phyloP scores from a whole-genome alignment of 495 filamentous ascomycete species.

The Penicillium chermesinum region DNA sequence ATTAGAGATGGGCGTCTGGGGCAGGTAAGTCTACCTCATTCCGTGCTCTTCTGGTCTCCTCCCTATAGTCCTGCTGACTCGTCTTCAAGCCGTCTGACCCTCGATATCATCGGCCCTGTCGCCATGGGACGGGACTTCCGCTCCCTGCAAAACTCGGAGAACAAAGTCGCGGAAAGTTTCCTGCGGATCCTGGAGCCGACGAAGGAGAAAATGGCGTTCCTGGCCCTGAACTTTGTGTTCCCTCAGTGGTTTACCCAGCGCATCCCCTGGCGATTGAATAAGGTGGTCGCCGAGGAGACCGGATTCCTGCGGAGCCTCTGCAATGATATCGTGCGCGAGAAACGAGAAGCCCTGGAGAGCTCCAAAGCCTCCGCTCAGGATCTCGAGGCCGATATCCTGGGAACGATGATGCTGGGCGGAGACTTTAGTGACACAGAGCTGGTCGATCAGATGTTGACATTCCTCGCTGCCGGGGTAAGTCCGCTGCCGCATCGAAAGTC shows the following conservation, averaged over 20 bases:
- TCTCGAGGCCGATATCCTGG: constrained; percentile 67
- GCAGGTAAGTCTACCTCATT: constrained; percentile 31
- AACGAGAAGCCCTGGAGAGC: constrained; percentile 46
- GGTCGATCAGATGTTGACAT: constrained; percentile 53
- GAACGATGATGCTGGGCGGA: constrained; percentile 45
- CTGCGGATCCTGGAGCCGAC: constrained; percentile 47
- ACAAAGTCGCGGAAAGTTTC: constrained; percentile 65
- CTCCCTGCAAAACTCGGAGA: constrained; percentile 59
- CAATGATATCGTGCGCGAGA: constrained; percentile 60
- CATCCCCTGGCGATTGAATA: constrained; percentile 65
- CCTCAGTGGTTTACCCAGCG: constrained; percentile 43
- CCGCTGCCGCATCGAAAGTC: background rate
- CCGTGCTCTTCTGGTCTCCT: background rate
- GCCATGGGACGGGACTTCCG: constrained; percentile 78
- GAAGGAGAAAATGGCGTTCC: constrained; percentile 41
- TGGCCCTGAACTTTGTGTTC: constrained; percentile 43
- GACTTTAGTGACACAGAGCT: constrained; percentile 50
- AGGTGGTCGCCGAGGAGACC: constrained; percentile 51
- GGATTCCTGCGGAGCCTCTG: constrained; percentile 57
- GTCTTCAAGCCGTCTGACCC: constrained; percentile 59
- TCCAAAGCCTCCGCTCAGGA: constrained; percentile 53
- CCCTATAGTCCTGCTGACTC: background rate
- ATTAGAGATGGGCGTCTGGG: constrained; percentile 67
- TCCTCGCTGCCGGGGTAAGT: constrained; percentile 45
- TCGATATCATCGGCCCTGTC: constrained; percentile 82